Conservation (phyloP, 73 alveolate genomes). For the Paramecium bursaria region DNA sequence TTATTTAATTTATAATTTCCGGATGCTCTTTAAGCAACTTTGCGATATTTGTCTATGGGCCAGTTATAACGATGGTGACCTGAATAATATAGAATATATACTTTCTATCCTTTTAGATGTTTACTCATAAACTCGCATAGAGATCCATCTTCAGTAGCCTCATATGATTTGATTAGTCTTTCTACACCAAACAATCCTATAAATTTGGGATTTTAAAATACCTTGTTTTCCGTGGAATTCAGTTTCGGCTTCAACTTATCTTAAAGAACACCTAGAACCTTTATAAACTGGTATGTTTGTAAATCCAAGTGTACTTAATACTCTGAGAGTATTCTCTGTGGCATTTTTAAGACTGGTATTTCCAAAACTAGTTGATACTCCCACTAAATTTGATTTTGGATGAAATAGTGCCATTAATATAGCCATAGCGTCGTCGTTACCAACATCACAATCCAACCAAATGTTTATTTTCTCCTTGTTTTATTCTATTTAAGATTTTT, state of each 20-base stretch:
- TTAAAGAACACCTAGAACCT: constrained; percentile 35
- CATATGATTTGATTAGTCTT: background rate
- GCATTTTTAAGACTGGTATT: constrained; percentile 7
- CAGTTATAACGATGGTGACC: constrained; percentile 43
- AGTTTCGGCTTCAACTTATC: background rate
- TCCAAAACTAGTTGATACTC: constrained; percentile 33
- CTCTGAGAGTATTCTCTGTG: constrained; percentile 45
- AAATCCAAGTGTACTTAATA: constrained; percentile 33
- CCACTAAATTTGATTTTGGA: constrained; percentile 52
- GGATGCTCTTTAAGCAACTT: constrained; percentile 44
- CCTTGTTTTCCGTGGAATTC: constrained; percentile 4
- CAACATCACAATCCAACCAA: constrained; percentile 69
- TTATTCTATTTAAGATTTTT: constrained; percentile 16
- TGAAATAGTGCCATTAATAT: constrained; percentile 23
- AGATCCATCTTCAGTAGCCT: background rate
- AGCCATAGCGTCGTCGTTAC: constrained; percentile 68
- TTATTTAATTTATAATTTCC: constrained; percentile 37
- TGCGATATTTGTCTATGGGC: constrained; percentile 55
- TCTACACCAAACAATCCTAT: constrained; percentile 44
- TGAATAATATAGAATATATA: background rate
- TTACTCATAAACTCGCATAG: constrained; percentile 8
- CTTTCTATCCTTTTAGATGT: background rate
- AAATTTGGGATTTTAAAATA: background rate
- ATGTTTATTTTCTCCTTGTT: constrained; percentile 37
- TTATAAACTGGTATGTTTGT: constrained; percentile 25